Evolutionary conservation across 352 stramenopile genomes (phyloP).

Genomic region (Nothophytophthora sp.): DNA sequence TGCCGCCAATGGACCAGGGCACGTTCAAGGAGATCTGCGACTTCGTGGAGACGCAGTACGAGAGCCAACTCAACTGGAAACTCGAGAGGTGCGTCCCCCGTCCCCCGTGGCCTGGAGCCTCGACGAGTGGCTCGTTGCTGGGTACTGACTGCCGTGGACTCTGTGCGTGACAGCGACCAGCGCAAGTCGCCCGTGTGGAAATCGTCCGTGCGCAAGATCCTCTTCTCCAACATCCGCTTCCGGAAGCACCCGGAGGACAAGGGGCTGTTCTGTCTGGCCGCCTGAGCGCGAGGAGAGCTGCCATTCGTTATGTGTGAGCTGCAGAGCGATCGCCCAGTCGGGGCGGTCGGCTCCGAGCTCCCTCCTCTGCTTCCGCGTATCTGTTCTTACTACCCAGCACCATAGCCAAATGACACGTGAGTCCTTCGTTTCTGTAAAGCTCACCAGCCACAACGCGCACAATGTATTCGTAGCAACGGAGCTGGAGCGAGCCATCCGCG

Average conservation of each 20-base stretch:
- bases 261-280: constrained; percentile 70
- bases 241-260: constrained; percentile 75
- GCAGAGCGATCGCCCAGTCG: no score
- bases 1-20: constrained; percentile 31
- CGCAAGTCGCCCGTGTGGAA: constrained; percentile 90
- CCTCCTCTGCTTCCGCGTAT: constrained; percentile 3
- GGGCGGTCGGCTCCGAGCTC: no score
- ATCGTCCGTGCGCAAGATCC: constrained; percentile 89
- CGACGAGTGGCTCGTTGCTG: neutral
- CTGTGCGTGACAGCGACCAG: constrained; percentile 50
- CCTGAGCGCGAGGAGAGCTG: constrained; percentile 28
- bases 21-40: constrained; percentile 91
- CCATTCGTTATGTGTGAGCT: neutral
- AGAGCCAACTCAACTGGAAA: constrained; percentile 91
- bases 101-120: neutral
- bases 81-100: constrained; percentile 74
- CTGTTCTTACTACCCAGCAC: constrained; percentile 14
- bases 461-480: constrained; percentile 19
- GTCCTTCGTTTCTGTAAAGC: no score
- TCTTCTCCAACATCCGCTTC: constrained; percentile 89
- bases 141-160: constrained; percentile 12
- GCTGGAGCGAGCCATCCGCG: constrained; percentile 2
- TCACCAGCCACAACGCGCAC: constrained; percentile 10
- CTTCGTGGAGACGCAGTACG: constrained; percentile 86
- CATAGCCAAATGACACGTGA: constrained; percentile 5